Base-by-base conservation (phyloP, 2,329 filamentous ascomycete species). In the Colletotrichum plurivorum region DNA sequence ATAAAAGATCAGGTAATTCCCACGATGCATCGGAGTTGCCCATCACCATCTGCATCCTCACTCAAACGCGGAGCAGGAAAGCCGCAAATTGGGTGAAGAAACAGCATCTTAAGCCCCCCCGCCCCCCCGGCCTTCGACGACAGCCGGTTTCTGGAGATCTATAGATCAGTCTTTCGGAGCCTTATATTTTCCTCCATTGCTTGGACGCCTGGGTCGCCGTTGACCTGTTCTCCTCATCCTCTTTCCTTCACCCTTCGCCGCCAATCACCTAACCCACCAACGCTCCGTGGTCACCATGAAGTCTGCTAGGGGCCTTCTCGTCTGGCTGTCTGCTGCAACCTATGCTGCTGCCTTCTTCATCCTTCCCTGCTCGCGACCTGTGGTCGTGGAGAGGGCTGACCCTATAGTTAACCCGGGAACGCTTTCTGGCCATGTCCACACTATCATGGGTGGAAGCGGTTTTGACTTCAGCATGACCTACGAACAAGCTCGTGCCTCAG, bases 381-480 rank as follows among this genome's bases (percentile, higher is more conserved):
- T 72, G 41, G 70, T 71, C 12, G 64, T 71, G 25, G 63, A 89
- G 74, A 84, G 89, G 56, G 79, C 85, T 53, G 89, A 92, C 75
- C 90, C 90, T 2, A 87, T 92, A 70, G 78, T 90, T 53, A 81
- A 75, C 27, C 88, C 89, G 4, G 88, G 88, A 15, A 68, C 64
- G 1, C 79, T 89, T 4, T 84, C 88, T 5, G 75, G 77, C 8
- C 90, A 92, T 76, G 82, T 88, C 3, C 90, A 92, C 74, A 88
- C 85, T 12, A 84, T 92, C 68, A 85, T 88, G 76, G 90, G 90
- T 15, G 90, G 89, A 20, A 89, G 87, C 71, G 88, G 83, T 8
- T 92, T 92, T 75, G 82, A 84, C 48, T 84, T 87, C 69, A 79
- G 77, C 31, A 87, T 89, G 83, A 81, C 80, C 63, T 90, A 86